phyloP scores from a whole-genome alignment of 805 yeast species.

The Yarrowia sp. region DNA sequence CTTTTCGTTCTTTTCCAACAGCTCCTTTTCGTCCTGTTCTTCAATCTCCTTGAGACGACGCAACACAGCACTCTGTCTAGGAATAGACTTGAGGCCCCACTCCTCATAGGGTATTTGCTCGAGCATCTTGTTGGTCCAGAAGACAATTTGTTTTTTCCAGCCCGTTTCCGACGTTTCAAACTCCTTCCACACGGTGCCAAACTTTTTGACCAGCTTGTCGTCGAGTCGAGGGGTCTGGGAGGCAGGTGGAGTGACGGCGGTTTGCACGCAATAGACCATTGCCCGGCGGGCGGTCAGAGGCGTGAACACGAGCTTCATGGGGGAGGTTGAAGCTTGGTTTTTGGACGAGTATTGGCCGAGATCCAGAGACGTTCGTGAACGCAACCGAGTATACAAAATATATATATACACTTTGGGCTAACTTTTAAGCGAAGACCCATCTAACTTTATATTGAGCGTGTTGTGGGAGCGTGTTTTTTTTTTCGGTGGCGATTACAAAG shows the following conservation, averaged over 20 bases:
- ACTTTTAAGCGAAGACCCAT: background rate
- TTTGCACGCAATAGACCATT: conserved; percentile 66
- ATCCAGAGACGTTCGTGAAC: too few species aligned
- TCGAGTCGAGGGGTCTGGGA: conserved; percentile 41
- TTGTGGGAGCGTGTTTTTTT: background rate
- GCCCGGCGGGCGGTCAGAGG: conserved; percentile 66
- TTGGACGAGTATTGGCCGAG: background rate
- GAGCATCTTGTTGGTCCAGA: conserved; percentile 50
- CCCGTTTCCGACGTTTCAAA: conserved; percentile 52
- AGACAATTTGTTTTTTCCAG: conserved; percentile 59
- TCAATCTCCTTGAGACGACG: conserved; percentile 44
- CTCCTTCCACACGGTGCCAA: conserved; percentile 59
- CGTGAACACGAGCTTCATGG: conserved; percentile 61
- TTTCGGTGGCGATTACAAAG: too few species aligned
- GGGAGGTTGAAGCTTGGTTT: background rate
- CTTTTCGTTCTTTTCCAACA: conserved; percentile 26
- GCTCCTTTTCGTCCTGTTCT: conserved; percentile 25
- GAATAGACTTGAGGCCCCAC: conserved; percentile 67
- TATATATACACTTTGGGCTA: background rate
- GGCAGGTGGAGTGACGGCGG: conserved; percentile 38
- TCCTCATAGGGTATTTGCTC: conserved; percentile 77
- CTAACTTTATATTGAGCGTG: background rate
- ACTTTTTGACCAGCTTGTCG: conserved; percentile 46
- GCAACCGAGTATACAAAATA: background rate
- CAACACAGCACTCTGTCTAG: conserved; percentile 59